These are phyloP conservation scores for Suillus spraguei DNA, from an alignment of 768 basidiomycete genomes.

Conservation along the genomic window DNA sequence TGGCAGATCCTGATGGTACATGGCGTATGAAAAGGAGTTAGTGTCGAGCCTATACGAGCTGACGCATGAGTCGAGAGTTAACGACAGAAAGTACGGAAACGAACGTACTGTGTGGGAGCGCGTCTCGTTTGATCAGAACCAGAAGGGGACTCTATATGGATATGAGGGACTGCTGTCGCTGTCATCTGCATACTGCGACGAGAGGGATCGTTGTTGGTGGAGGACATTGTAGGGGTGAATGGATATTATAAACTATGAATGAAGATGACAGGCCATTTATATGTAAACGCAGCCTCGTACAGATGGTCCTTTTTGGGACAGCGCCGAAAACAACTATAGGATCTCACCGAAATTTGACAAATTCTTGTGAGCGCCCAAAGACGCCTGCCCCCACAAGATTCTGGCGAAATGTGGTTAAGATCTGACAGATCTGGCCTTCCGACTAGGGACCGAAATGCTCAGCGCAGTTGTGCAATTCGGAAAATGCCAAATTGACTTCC, in stretches of 20 bases:
- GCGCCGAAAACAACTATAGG: not conserved
- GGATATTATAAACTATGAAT: too few species aligned
- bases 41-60: not conserved
- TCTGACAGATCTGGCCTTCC: constrained; percentile 1
- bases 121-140: not conserved
- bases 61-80: not conserved
- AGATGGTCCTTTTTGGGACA: not conserved
- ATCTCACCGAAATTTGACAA: not conserved
- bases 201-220: not conserved
- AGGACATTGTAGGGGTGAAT: not conserved
- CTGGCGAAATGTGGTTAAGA: not conserved
- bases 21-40: not conserved
- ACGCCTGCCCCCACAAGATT: not conserved
- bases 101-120: not conserved
- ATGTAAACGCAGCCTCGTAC: not conserved
- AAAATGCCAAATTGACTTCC: not conserved
- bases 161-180: not conserved
- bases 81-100: not conserved
- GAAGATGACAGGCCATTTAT: not conserved
- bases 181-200: not conserved
- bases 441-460: not conserved
- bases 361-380: not conserved
- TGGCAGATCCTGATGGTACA: not conserved
- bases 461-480: not conserved
- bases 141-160: not conserved